Evolutionary conservation across 1,284 basidiomycete species (phyloP), one percentile per base, ranked within the genome.

Genomic region (Fomitopsis betulina): DNA sequence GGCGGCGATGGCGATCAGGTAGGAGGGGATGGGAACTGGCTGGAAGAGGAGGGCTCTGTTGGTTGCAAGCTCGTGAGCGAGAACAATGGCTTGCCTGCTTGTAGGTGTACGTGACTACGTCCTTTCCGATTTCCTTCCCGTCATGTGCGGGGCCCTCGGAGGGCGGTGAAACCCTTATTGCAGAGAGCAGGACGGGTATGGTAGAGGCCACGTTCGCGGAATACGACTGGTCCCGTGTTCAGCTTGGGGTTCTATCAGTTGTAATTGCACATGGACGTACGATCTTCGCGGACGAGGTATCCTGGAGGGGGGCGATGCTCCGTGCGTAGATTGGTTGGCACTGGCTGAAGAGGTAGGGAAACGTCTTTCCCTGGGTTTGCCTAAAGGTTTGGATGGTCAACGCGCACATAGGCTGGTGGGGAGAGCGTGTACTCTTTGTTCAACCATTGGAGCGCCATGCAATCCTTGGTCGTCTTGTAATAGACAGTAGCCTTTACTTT

Each of bases 401-500:
- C 32, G 43, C 39, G 27, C n/a, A 19, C 3, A 32, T n/a, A 19
- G 12, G 19, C 21, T 50, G n/a, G 38, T 45, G 37, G 42, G 5
- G 13, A 35, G 60, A 10, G 54, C 13, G 38, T 43, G 58, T 68
- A 92, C 87, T 90, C 86, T 65, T 93, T 91, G 38, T 84, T 85
- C 33, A 98, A 81, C 94, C 96, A 99, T 60, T 96, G 96, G n/a
- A 99, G 77, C 0, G 96, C 94, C 12, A 87, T 91, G 70, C 87
- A 90, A 33, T 86, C 77, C 58, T 84, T 76, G 5, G 92, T 93
- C 1, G 95, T 96, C 38, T 80, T 79, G 71, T 94, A 94, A 47
- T 66, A 72, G 59, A 96, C 77, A 35, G 77, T 79, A 53, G 93
- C 78, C n/a, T 77, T 75, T 35, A 87, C 66, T 2, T 71, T 75